Base-by-base conservation (phyloP, 306 rosid genomes). In the Albizia julibrissin region DNA sequence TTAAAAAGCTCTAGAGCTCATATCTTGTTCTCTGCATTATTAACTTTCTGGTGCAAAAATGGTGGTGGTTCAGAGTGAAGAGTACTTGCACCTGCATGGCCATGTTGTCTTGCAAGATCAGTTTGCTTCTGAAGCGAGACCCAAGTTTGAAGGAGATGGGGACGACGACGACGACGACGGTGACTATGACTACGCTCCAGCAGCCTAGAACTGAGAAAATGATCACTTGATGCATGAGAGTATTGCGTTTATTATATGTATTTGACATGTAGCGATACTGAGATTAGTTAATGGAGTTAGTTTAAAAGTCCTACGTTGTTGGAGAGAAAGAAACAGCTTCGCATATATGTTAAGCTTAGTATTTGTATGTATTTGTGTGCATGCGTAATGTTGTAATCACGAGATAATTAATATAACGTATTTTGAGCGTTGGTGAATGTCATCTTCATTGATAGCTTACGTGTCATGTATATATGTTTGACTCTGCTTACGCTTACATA, bases 131-230 rank as follows among this genome's bases (percentile, higher is more conserved):
- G 70, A 47, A 40, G 27, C 61, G 37, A 40, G 5, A 15, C 46
- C 42, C 3, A 11, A 6, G 21, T 8, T 37, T 0, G 84, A 80
- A 84, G 84, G 72, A 49, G 87, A 84, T 0, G 86, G 78, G 0
- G 87, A 75, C 0, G 87, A 80, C 1, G 72, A 84, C 1, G 78
- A 82, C 0, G 82, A 29, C 58, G 83, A 43, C 6, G 79, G 78
- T 7, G 81, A 4, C 19, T 71, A 80, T 11, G 87, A 80, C 62
- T 80, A 84, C 8, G 84, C 82, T 40, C 79, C 82, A 0, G 87
- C 87, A 29, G 84, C 84, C 44, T 80, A 70, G 76, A 74, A 47
- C 62, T 69, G 46, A 69, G 21, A 29, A 14, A 31, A 29, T 5
- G 10, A 14, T 29, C 40, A 64, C n/a, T 62, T 31, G 3, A 1